These are phyloP conservation scores for Goffeauzyma gilvescens DNA, from an alignment of 768 basidiomycete genomes.

Conservation along the genomic window DNA sequence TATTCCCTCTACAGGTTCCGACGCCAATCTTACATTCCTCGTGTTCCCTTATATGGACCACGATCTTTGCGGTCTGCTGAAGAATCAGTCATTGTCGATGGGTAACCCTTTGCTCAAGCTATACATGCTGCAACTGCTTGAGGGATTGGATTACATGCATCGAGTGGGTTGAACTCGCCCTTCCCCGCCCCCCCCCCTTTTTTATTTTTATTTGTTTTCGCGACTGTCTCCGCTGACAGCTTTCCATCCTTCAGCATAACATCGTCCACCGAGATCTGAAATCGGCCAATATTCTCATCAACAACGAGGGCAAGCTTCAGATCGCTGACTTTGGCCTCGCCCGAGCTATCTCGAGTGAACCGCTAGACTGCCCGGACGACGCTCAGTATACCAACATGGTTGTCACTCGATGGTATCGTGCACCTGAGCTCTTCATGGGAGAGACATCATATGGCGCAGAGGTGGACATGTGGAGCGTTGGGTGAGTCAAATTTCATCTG, in stretches of 20 bases:
- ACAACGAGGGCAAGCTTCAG: constrained; percentile 59
- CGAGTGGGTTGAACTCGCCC: too few species aligned
- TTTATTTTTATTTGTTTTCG: background rate
- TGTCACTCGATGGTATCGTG: constrained; percentile 95
- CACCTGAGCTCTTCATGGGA: constrained; percentile 81
- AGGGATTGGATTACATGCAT: constrained; percentile 92
- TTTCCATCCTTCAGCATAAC: constrained; percentile 46
- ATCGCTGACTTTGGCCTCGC: constrained; percentile 97
- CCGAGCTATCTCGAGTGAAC: constrained; percentile 39
- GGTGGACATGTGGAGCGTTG: constrained; percentile 95
- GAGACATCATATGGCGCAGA: constrained; percentile 77
- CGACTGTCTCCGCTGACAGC: background rate
- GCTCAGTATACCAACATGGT: constrained; percentile 89
- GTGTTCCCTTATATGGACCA: constrained; percentile 99
- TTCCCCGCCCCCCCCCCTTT: background rate
- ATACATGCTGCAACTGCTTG: constrained; percentile 88
- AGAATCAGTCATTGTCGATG: constrained; percentile 65
- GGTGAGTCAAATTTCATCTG: constrained; percentile 38
- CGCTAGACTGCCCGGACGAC: constrained; percentile 22
- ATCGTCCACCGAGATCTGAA: constrained; percentile 99
- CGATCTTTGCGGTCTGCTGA: constrained; percentile 81
- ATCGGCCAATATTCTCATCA: constrained; percentile 87
- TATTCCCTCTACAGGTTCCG: too few species aligned
- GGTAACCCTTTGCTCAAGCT: constrained; percentile 75
- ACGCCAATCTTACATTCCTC: constrained; percentile 70